Evolutionary conservation across 129 eudicot species (phyloP).

Genomic region (Oenanthe sinensis): DNA sequence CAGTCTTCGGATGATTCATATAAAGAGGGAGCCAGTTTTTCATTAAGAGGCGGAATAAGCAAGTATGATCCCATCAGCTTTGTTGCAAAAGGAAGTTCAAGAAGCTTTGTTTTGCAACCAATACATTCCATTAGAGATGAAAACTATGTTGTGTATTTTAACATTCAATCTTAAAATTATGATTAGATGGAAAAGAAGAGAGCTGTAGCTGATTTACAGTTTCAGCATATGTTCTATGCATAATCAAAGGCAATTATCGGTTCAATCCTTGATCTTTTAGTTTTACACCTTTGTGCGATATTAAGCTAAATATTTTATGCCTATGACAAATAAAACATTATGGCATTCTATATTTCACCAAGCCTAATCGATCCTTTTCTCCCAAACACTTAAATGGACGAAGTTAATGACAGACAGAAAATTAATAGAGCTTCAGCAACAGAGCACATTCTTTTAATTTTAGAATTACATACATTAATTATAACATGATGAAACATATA

Average conservation of each 20-base stretch:
- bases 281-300: no score
- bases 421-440: background rate
- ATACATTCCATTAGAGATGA: constrained; percentile 73
- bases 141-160: constrained; percentile 73
- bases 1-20: constrained; percentile 26
- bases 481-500: background rate
- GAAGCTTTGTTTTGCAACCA: constrained; percentile 60
- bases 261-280: no score
- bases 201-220: background rate
- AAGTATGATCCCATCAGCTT: constrained; percentile 80
- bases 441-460: background rate
- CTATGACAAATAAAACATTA: no score
- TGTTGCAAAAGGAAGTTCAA: constrained; percentile 59
- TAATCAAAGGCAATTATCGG: background rate
- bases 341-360: no score
- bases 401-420: background rate
- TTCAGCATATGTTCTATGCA: no score
- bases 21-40: constrained; percentile 35
- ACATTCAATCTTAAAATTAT: constrained; percentile 16
- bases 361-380: no score
- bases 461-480: background rate
- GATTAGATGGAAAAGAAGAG: background rate
- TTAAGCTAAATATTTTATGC: no score
- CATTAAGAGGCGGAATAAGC: constrained; percentile 43
- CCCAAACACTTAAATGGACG: no score